Base-by-base conservation (phyloP, 129 eudicot genomes). In the Lactuca saligna region DNA sequence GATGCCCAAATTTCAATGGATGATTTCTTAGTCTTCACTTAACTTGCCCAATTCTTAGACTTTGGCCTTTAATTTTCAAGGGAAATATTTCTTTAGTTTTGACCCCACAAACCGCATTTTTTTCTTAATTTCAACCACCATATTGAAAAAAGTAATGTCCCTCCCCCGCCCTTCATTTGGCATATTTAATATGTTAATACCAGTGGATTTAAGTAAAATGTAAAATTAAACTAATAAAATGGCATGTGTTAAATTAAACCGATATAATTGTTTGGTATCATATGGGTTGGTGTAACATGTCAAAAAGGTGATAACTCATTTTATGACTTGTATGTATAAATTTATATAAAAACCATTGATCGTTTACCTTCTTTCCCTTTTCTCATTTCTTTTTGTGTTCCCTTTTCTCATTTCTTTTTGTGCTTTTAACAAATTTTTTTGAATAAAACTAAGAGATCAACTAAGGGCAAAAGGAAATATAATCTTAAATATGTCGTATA, bases 1-100 rank as follows among this genome's bases (percentile, higher is more conserved):
- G 70, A 46, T 64, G 80, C 70, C 64, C 61, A 63, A 14, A 68
- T 50, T 76, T 51, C 70, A 76, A 60, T 38, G 37, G 31, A 38
- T 38, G 8, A 68, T 75, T 68, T 68, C 75, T 68, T 68, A 75
- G 80, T 68, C 70, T 31, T 31, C 80, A 76, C 69, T 61, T 51
- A 61, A 76, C 63, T 68, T 56, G 25, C 70, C 59, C 59, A 54
- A 64, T 67, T 59, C 62, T 44, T 35, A 75, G 67, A 75, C 69
- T 76, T 69, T 39, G 70, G 70, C 57, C 80, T 67, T 14, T n/a
- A 49, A 11, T 48, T 54, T 17, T 68, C 14, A 1, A 3, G 12
- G 11, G 11, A 53, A 35, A 33, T 9, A 12, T 10, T 68, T 68
- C 12, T 39, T 54, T 55, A 39, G 57, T 37, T 68, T 68, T 17